These are phyloP conservation scores for Rhipidocladum racemiflorum DNA, from an alignment of 176 grass and related monocot genomes.

Conservation along the genomic window DNA sequence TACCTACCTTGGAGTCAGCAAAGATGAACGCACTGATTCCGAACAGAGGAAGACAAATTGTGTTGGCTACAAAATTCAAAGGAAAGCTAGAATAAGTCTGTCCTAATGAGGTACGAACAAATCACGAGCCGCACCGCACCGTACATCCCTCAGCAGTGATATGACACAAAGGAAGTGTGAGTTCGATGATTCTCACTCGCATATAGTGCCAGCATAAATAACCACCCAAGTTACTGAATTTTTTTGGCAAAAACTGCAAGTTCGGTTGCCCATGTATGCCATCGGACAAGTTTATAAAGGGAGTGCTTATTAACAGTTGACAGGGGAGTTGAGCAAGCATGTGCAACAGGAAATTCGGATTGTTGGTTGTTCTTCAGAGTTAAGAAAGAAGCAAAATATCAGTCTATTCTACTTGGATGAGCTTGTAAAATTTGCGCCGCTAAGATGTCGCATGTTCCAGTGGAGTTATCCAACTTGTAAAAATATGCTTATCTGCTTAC, in stretches of 20 bases:
- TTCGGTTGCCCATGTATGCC: not conserved
- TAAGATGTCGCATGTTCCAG: not conserved
- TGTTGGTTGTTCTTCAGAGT: not conserved
- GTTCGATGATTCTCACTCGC: not conserved
- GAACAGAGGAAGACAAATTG: not conserved
- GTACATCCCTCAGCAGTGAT: not conserved
- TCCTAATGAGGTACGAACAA: not conserved
- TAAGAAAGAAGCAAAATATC: not conserved
- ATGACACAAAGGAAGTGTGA: not conserved
- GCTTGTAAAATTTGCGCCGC: not conserved
- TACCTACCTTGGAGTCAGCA: not conserved
- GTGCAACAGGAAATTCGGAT: not conserved
- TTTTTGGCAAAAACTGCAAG: not conserved
- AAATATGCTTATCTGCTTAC: not conserved
- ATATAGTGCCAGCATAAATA: not conserved
- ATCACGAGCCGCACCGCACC: not conserved
- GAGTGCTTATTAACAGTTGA: not conserved
- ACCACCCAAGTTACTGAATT: not conserved
- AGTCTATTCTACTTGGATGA: not conserved
- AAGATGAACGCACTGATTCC: not conserved
- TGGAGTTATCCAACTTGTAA: not conserved
- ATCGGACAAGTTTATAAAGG: not conserved
- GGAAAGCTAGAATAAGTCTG: not conserved
- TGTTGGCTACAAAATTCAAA: conserved; percentile 1
- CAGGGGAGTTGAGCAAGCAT: not conserved